Evolutionary conservation across 2,329 filamentous ascomycete species (phyloP), one percentile per base, ranked within the genome.

Genomic region (Conoideocrella luteorostrata): DNA sequence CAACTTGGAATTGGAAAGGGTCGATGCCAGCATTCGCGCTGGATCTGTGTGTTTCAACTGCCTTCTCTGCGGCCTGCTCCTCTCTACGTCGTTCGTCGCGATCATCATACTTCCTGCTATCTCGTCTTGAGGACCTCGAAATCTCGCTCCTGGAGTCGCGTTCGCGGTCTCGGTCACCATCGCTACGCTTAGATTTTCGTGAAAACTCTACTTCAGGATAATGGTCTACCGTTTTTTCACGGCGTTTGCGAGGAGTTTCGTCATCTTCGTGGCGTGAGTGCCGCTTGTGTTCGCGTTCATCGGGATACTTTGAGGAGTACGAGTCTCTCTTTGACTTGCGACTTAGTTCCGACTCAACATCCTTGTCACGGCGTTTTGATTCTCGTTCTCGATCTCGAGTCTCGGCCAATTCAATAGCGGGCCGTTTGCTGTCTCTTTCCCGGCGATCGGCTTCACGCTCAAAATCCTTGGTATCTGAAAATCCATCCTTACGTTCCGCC

Each of bases 1-100:
- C 51, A 47, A 80, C 73, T 58, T 75, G 77, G 54, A 68, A 82
- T 56, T 78, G 69, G 57, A 82, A 81, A 15, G 77, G 75, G 59
- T 82, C 73, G 54, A 76, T 58, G 3, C 9, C 11, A 20, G 35
- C 9, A 15, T n/a, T 28, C 29, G 21, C 17, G 54, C 47, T 60
- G 34, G 50, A 54, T 45, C 15, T 17, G 29, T 32, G 11, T 29
- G 23, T 32, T 15, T 43, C 39, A n/a, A 13, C 5, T 41, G 42
- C 41, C 47, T 55, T 41, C 52, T 44, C 48, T 56, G 43, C 41
- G 58, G 51, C 56, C 54, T 59, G 54, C 51, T 53, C 54, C 46
- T 54, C 47, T 45, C 47, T 53, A 38, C 58, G 55, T 37, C 48
- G 58, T 21, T 61, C 60, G 13, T 61, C 52, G 7, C 48, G 53